Evolutionary conservation across 2,329 filamentous ascomycete species (phyloP).

Genomic region (Calonectria ilicicola): DNA sequence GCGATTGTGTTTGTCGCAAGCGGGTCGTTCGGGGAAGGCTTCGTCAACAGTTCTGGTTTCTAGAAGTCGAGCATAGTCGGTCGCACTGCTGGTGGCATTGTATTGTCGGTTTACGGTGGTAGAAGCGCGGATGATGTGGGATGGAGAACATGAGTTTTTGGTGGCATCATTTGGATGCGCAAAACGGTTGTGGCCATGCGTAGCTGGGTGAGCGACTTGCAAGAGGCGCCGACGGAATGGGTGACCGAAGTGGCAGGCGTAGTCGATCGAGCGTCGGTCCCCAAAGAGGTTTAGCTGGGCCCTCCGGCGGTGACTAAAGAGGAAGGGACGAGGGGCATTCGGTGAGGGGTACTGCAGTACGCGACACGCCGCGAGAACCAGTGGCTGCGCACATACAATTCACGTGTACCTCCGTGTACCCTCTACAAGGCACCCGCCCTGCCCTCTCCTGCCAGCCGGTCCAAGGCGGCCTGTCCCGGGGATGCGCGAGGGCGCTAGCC

Average conservation of each 20-base stretch:
- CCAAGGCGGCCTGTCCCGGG: constrained; percentile 13
- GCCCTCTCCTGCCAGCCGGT: not conserved
- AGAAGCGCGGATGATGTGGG: constrained; percentile 18
- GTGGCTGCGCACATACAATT: constrained; percentile 26
- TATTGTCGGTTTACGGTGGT: constrained; percentile 31
- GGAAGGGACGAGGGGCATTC: constrained; percentile 28
- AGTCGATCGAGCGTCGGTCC: constrained; percentile 47
- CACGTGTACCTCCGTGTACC: constrained; percentile 34
- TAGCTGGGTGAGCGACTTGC: constrained; percentile 36
- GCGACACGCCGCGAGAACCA: constrained; percentile 15
- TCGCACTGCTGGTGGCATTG: constrained; percentile 24
- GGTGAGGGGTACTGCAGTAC: constrained; percentile 28
- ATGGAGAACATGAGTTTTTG: constrained; percentile 20
- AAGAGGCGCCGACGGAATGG: constrained; percentile 31
- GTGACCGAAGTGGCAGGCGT: constrained; percentile 33
- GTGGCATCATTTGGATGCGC: constrained; percentile 34
- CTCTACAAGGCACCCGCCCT: not conserved
- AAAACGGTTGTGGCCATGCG: constrained; percentile 21
- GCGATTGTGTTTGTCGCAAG: constrained; percentile 19
- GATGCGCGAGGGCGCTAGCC: constrained; percentile 4
- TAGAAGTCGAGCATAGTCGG: constrained; percentile 7
- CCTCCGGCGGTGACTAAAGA: constrained; percentile 34
- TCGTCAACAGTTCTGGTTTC: constrained; percentile 14
- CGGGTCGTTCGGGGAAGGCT: constrained; percentile 16
- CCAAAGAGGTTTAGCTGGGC: constrained; percentile 47